Conservation (phyloP, 108 stramenopile species). For the Aureococcus anophagefferens region DNA sequence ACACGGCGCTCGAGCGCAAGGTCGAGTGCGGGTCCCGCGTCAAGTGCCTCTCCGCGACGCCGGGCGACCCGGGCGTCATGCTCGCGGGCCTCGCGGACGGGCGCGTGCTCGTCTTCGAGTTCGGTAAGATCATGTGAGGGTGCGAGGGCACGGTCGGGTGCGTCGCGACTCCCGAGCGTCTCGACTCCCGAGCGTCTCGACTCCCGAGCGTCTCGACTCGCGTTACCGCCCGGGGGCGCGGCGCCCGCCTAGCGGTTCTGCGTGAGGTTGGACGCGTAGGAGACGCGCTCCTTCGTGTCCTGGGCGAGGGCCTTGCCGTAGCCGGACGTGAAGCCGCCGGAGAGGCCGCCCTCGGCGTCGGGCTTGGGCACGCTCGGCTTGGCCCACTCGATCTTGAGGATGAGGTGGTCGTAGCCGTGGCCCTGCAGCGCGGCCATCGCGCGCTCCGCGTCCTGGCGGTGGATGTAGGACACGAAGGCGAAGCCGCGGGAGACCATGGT, state of each 20-base stretch:
- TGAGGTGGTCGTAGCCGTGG: conserved; percentile 96
- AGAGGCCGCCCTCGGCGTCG: conserved; percentile 58
- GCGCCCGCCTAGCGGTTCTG: conserved; percentile 5
- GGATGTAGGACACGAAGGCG: conserved; percentile 87
- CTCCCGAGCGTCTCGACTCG: too few species aligned
- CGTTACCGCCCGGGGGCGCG: too few species aligned
- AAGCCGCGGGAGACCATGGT: conserved; percentile 83
- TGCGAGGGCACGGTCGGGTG: too few species aligned
- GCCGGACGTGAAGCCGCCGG: conserved; percentile 72
- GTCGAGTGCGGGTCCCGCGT: too few species aligned
- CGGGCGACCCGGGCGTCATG: too few species aligned
- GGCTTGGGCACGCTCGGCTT: conserved; percentile 84
- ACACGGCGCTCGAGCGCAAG: too few species aligned
- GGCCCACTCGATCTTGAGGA: conserved; percentile 98
- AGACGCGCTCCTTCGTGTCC: conserved; percentile 91
- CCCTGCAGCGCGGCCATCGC: conserved; percentile 93
- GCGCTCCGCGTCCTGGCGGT: conserved; percentile 73
- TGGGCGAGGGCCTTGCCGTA: conserved; percentile 95
- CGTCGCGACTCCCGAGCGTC: too few species aligned
- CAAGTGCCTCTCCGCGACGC: too few species aligned
- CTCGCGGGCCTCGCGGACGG: too few species aligned
- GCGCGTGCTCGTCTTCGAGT: too few species aligned
- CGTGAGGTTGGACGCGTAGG: conserved; percentile 86
- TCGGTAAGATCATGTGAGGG: too few species aligned
- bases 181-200: too few species aligned